Percentiles rank a stretch among this genome's conserved stretches.
Evolutionary conservation across 495 filamentous ascomycete species (phyloP).

Genomic region (Penicillium simplicissimum): DNA sequence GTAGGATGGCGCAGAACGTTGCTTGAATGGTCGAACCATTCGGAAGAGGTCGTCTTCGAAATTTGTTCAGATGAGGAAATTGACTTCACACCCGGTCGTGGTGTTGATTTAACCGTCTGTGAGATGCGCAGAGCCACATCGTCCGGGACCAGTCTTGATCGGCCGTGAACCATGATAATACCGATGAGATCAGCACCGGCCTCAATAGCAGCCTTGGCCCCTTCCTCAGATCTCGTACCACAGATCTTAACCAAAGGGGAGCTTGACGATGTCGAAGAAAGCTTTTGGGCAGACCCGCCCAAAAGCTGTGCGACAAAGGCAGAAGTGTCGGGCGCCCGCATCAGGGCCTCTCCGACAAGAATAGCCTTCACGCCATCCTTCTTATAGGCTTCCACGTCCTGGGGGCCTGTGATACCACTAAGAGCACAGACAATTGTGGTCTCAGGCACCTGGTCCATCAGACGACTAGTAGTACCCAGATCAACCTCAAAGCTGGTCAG

Average conservation of each 20-base stretch:
- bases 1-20: slow-evolving; percentile 52
- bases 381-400: slow-evolving; percentile 86
- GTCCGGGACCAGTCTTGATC: slow-evolving; percentile 73
- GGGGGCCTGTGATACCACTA: slow-evolving; percentile 88
- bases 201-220: slow-evolving; percentile 75
- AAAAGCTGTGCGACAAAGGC: slow-evolving; percentile 82
- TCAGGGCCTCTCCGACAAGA: slow-evolving; percentile 92
- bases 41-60: slow-evolving; percentile 42
- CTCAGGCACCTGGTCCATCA: slow-evolving; percentile 81
- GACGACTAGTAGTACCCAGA: slow-evolving; percentile 85
- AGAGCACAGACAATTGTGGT: slow-evolving; percentile 92
- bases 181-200: slow-evolving; percentile 91
- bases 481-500: slow-evolving; percentile 96
- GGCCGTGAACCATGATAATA: slow-evolving; percentile 83
- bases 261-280: slow-evolving; percentile 14
- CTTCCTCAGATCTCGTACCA: slow-evolving; percentile 84
- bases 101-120: slow-evolving; percentile 64
- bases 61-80: slow-evolving; percentile 15
- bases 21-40: slow-evolving; percentile 65
- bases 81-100: slow-evolving; percentile 49
- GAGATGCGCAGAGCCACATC: slow-evolving; percentile 81
- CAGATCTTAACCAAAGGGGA: slow-evolving; percentile 88
- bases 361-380: slow-evolving; percentile 90
- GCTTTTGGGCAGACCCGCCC: slow-evolving; percentile 49
- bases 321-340: slow-evolving; percentile 79